Percentiles rank a stretch among this genome's conserved stretches.
phyloP scores from a whole-genome alignment of 495 filamentous ascomycete genomes.

The Rusavskia elegans region DNA sequence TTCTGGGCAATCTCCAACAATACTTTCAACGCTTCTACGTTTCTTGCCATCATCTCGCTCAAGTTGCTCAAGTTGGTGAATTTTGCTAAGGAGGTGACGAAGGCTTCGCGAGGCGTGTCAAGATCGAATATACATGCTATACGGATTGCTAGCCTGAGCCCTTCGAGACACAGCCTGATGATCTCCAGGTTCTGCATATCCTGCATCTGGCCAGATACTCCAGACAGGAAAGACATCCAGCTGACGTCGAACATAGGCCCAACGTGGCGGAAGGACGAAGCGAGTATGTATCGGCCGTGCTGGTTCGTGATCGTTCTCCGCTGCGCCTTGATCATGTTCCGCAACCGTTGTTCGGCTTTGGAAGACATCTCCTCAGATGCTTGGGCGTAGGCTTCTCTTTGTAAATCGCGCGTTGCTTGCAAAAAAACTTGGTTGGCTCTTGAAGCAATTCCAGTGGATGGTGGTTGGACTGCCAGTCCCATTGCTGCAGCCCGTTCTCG shows the following conservation, averaged over 20 bases:
- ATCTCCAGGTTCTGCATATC: constrained; percentile 82
- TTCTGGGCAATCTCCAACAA: constrained; percentile 81
- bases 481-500: constrained; percentile 69
- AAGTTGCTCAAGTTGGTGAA: constrained; percentile 92
- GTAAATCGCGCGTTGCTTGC: constrained; percentile 78
- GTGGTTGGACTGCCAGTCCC: constrained; percentile 39
- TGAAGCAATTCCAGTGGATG: constrained; percentile 57
- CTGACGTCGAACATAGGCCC: constrained; percentile 98
- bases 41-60: constrained; percentile 89
- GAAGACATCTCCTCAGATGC: constrained; percentile 91
- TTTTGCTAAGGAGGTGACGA: constrained; percentile 84
- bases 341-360: constrained; percentile 79
- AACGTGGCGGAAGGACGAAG: constrained; percentile 83
- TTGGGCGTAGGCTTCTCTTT: constrained; percentile 83
- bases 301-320: constrained; percentile 55
- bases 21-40: constrained; percentile 81
- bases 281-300: constrained; percentile 65
- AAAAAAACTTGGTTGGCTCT: constrained; percentile 80
- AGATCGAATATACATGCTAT: constrained; percentile 90
- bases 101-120: constrained; percentile 78
- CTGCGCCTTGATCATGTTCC: constrained; percentile 74
- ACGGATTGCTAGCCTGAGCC: constrained; percentile 79
- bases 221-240: constrained; percentile 98
- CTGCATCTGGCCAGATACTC: constrained; percentile 78
- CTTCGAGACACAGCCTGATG: constrained; percentile 83